Base-by-base conservation (phyloP, 257 asterid genomes). In the Solanum bulbocastanum region DNA sequence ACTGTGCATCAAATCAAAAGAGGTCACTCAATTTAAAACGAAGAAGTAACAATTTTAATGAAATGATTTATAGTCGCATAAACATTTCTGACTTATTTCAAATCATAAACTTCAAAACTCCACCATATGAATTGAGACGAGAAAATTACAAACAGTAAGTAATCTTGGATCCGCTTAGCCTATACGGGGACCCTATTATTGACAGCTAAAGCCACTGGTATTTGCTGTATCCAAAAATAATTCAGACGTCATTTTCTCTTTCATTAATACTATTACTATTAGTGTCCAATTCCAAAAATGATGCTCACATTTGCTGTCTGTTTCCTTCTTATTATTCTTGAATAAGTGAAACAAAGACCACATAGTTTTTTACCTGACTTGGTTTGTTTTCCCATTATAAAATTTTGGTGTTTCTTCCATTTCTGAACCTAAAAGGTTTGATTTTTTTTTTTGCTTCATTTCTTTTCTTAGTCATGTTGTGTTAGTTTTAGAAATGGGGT, bases 261-360 rank as follows among this genome's bases (percentile, higher is more conserved):
- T 16, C 83, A 60, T 72, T 86, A 73, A 68, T 86, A 52, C 39
- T 79, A 42, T 25, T 25, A 68, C n/a, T 42, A 68, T 40, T 69
- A 49, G 18, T 75, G 69, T 46, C 86, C 73, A 73, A 36, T 65
- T 33, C 82, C 58, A 49, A 52, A 86, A 86, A 16, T 73, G 84
- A 76, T 86, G 83, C 87, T 73, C 66, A 42, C 82, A 62, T 18
- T 86, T 72, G 10, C 40, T 44, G 87, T 86, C 87, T 69, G 68
- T 86, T 86, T 84, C 73, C 7, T 66, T 44, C 36, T 52, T 35
- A 23, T 35, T 32, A 71, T 46, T 86, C 83, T 72, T 86, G 32
- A 86, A 68, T 30, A 30, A 71, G 66, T 37, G 65, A 85, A 85
- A 30, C 46, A 68, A 13, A 27, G 12, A 6, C 66, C 87, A 85